phyloP scores from a whole-genome alignment of 2,329 filamentous ascomycete species.

The Ophiobolus disseminans region DNA sequence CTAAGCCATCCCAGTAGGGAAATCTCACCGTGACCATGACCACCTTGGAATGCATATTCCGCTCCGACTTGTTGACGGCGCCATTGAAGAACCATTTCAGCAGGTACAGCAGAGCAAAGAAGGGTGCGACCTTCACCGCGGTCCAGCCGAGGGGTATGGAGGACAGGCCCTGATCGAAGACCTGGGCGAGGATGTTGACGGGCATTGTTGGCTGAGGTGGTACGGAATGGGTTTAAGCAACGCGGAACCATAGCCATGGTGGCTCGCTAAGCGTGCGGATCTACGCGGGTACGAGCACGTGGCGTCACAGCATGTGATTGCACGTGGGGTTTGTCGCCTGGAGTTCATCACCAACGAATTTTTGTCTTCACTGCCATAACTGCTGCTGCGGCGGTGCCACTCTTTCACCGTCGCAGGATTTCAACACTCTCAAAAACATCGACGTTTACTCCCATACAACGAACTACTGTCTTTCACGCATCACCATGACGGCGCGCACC shows the following conservation, averaged over 20 bases:
- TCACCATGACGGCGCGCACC: constrained; percentile 14
- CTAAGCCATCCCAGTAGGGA: neutral
- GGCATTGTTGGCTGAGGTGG: constrained; percentile 60
- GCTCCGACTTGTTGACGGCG: constrained; percentile 74
- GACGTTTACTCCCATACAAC: neutral
- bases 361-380: constrained; percentile 1
- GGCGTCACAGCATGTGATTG: constrained; percentile 40
- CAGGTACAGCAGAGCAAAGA: constrained; percentile 59
- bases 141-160: constrained; percentile 62
- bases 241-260: constrained; percentile 34
- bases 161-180: constrained; percentile 61
- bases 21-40: constrained; percentile 80
- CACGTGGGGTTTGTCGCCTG: constrained; percentile 22
- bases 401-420: constrained; percentile 15
- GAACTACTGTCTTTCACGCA: neutral
- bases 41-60: constrained; percentile 91
- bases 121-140: constrained; percentile 61
- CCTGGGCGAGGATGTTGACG: constrained; percentile 64
- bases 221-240: constrained; percentile 27
- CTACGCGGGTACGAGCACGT: constrained; percentile 21
- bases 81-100: constrained; percentile 82
- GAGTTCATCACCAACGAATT: constrained; percentile 6
- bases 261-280: constrained; percentile 26
- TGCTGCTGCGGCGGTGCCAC: constrained; percentile 10
- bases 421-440: neutral